These are phyloP conservation scores for Aegilops bicornis DNA, from an alignment of 176 grass and related monocot genomes.

Conservation along the genomic window DNA sequence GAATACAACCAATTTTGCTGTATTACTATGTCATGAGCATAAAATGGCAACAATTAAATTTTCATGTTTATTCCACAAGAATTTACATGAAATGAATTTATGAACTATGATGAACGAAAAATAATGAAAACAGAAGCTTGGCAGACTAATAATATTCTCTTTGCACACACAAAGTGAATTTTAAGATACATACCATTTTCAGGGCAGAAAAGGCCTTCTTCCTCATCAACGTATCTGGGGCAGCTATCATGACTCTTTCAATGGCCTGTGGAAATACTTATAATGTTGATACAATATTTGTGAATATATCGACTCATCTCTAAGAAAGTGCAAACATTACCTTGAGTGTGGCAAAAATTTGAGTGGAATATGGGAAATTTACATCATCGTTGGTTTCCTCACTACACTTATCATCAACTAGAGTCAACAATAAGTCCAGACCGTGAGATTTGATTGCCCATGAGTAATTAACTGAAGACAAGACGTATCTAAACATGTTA, in stretches of 20 bases:
- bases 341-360: conserved; percentile 61
- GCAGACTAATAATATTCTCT: not conserved
- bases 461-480: conserved; percentile 64
- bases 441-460: conserved; percentile 77
- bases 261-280: conserved; percentile 56
- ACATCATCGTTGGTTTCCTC: conserved; percentile 42
- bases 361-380: conserved; percentile 47
- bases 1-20: conserved; percentile 17
- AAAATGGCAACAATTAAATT: not conserved
- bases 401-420: conserved; percentile 39
- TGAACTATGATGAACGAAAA: not conserved
- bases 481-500: conserved; percentile 57
- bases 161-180: not conserved
- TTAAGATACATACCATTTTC: conserved; percentile 48
- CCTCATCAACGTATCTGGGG: conserved; percentile 52
- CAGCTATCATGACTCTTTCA: conserved; percentile 75
- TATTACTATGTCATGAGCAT: not conserved
- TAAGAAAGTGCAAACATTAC: conserved; percentile 36
- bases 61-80: not conserved
- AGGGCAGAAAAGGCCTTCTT: conserved; percentile 78
- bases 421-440: conserved; percentile 62
- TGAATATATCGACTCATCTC: not conserved
- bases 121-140: not conserved
- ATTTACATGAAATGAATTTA: conserved; percentile 19
- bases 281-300: conserved; percentile 27